Evolutionary conservation across 2,329 filamentous ascomycete species (phyloP), one percentile per base, ranked within the genome.

Genomic region (Arthrobotrys pseudoclavata): DNA sequence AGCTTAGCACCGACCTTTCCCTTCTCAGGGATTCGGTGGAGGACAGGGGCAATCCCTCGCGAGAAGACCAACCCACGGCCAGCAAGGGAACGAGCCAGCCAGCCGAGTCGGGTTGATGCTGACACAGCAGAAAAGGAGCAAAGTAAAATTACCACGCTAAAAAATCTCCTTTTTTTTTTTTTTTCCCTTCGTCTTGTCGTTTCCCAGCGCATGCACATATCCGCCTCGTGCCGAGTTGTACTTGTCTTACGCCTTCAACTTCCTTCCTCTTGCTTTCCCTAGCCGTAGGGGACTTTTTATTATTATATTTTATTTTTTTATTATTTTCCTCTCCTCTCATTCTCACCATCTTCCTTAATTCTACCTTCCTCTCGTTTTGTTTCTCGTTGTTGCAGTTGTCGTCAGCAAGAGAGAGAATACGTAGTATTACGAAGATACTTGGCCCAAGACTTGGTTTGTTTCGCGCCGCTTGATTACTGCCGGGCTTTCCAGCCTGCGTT

Each of bases 221-320:
- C 69, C 69, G 67, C 74, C 74, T 77, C 74, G 74, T 77, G 74
- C 74, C 69, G 69, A 66, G 40, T 64, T 63, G 40, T 42, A 7
- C 7, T 42, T n/a, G 57, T 63, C 60, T 61, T 60, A 48, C 53
- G 31, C 42, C 53, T 34, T 69, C 24, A 50, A 40, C 52, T 62
- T 62, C 57, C 60, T 72, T 64, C 60, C 69, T 66, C 53, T 61
- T 62, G 62, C 60, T 66, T 57, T 50, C 34, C 60, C 18, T 34
- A 60, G 52, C 66, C 66, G 66, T 69, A 69, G 66, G 66, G 52
- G 52, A 69, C 66, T 61, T 69, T n/a, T 69, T 24, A n/a, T 31
- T 42, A 37, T 45, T 74, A 42, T 42, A 42, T 5, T 42, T 45
- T 42, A 3, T 42, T 42, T n/a, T n/a, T 42, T 42, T 42, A 42